Evolutionary conservation across 2,329 filamentous ascomycete species (phyloP).

Genomic region (Alternaria sp.): DNA sequence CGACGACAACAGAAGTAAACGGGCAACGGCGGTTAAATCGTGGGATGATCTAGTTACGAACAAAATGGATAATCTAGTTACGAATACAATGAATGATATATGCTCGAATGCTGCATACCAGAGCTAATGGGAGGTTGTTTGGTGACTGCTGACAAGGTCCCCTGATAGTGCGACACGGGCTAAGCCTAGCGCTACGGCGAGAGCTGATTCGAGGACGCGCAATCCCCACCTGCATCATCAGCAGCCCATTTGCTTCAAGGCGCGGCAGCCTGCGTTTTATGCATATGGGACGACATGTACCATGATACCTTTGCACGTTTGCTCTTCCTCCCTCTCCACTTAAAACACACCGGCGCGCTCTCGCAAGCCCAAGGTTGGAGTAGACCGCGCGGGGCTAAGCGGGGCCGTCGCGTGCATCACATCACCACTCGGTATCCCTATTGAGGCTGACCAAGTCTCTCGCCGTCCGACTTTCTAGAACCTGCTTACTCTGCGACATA

Average conservation of each 20-base stretch:
- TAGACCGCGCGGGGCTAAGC: conserved; percentile 29
- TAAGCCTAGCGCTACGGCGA: neutral
- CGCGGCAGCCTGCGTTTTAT: conserved; percentile 13
- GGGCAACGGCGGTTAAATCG: conserved; percentile 23
- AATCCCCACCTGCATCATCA: conserved; percentile 20
- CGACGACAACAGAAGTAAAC: conserved; percentile 21
- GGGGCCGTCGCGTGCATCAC: conserved; percentile 27
- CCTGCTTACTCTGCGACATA: conserved; percentile 12
- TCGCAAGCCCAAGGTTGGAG: conserved; percentile 24
- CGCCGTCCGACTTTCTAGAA: conserved; percentile 2
- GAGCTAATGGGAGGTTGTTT: conserved; percentile 12
- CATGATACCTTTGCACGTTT: conserved; percentile 6
- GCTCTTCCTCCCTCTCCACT: conserved; percentile 5
- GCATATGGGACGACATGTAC: conserved; percentile 14
- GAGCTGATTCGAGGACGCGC: conserved; percentile 20
- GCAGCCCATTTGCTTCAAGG: conserved; percentile 18
- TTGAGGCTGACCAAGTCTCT: conserved; percentile 17
- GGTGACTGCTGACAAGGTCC: conserved; percentile 32
- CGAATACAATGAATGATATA: conserved; percentile 22
- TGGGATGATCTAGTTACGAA: conserved; percentile 19
- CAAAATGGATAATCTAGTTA: conserved; percentile 18
- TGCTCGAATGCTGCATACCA: conserved; percentile 7
- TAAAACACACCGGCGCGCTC: conserved; percentile 18
- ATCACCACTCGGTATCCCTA: conserved; percentile 17
- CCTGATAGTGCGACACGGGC: conserved; percentile 25